Evolutionary conservation across 2,329 filamentous ascomycete species (phyloP).

Genomic region (Tetracladium maxilliforme): DNA sequence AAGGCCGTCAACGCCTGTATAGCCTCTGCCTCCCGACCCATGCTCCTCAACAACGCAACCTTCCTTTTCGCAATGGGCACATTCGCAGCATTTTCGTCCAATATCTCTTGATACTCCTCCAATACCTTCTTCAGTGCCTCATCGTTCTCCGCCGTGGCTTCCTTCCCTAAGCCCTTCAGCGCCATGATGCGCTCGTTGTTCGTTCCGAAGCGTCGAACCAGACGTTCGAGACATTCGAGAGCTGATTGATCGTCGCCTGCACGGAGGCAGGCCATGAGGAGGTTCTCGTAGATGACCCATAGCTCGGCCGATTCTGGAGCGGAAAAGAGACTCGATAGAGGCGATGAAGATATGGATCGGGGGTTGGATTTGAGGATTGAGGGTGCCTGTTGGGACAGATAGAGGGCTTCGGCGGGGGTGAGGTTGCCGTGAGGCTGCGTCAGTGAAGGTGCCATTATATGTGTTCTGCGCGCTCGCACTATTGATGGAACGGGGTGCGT

Average conservation of each 20-base stretch:
- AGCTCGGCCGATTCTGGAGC: conserved; percentile 59
- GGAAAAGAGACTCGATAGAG: conserved; percentile 33
- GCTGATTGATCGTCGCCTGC: conserved; percentile 73
- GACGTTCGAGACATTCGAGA: conserved; percentile 55
- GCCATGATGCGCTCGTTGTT: conserved; percentile 80
- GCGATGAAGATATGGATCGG: conserved; percentile 1
- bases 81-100: conserved; percentile 63
- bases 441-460: conserved; percentile 33
- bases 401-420: conserved; percentile 36
- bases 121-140: conserved; percentile 55
- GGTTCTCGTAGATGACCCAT: conserved; percentile 78
- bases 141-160: conserved; percentile 59
- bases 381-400: conserved; percentile 47
- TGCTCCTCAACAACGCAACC: conserved; percentile 62
- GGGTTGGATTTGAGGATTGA: conserved; percentile 15
- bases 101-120: conserved; percentile 60
- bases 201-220: conserved; percentile 68
- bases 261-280: conserved; percentile 70
- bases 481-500: no score
- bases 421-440: conserved; percentile 41
- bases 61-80: conserved; percentile 80
- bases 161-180: conserved; percentile 67
- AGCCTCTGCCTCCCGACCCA: conserved; percentile 58
- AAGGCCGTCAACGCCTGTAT: conserved; percentile 60
- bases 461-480: no score